phyloP scores from a whole-genome alignment of 345 rosid species.

The Combretum micranthum region DNA sequence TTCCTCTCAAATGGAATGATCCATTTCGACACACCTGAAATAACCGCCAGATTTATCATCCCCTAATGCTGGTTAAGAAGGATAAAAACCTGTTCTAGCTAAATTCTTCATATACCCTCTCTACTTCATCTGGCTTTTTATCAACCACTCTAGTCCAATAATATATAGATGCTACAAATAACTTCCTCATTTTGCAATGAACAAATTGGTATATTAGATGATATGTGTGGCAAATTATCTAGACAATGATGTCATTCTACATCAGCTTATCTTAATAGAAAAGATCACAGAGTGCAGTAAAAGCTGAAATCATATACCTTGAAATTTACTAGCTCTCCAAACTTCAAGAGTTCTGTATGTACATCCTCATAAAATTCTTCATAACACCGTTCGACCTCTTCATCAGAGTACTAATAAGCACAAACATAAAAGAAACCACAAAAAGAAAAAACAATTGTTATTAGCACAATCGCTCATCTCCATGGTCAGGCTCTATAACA shows the following conservation, averaged over 20 bases:
- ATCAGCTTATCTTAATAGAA: no score
- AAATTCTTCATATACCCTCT: not conserved
- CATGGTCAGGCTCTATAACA: not conserved
- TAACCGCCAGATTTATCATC: conserved; percentile 10
- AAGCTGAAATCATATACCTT: conserved; percentile 38
- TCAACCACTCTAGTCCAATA: no score
- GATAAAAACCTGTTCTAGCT: not conserved
- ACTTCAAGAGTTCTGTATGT: conserved; percentile 93
- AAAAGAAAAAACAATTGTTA: not conserved
- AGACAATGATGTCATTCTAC: not conserved
- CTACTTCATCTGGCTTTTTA: no score
- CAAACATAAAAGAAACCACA: conserved; percentile 14
- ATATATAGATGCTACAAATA: no score
- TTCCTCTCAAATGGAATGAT: conserved; percentile 87
- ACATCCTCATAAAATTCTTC: conserved; percentile 98
- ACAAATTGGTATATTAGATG: no score
- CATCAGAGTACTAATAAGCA: conserved; percentile 74
- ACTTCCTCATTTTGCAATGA: no score
- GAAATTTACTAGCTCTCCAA: conserved; percentile 89
- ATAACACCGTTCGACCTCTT: conserved; percentile 71
- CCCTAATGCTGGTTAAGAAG: not conserved
- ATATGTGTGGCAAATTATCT: no score
- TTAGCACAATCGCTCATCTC: conserved; percentile 1
- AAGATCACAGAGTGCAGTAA: no score
- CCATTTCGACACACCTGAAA: conserved; percentile 84